Percentiles rank a stretch among this genome's conserved stretches.
Conservation (phyloP, 148 eudicot species). For the Beta vulgaris region DNA sequence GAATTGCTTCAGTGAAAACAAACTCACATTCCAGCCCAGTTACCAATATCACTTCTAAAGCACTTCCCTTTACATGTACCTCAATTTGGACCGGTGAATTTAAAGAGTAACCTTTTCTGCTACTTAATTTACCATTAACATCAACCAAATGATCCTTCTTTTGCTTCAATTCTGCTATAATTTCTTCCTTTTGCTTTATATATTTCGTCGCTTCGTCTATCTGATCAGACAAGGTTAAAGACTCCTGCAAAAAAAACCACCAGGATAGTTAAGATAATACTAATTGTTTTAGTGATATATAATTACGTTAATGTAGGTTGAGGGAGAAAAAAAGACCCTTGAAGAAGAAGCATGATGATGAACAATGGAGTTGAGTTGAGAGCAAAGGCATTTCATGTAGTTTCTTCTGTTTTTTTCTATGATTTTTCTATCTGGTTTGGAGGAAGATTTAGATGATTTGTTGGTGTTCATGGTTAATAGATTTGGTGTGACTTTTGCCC, state of each 20-base stretch:
- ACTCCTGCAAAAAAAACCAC: slow-evolving; percentile 36
- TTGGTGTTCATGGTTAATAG: not conserved
- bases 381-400: slow-evolving; percentile 45
- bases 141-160: slow-evolving; percentile 26
- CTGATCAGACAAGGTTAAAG: slow-evolving; percentile 45
- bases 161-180: slow-evolving; percentile 40
- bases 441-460: not conserved
- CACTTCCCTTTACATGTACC: slow-evolving; percentile 37
- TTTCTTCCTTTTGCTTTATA: slow-evolving; percentile 41
- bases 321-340: not conserved
- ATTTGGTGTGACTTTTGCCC: too few species aligned
- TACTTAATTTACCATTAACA: not conserved
- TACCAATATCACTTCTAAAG: slow-evolving; percentile 39
- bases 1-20: slow-evolving; percentile 46
- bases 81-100: slow-evolving; percentile 44
- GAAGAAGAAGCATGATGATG: slow-evolving; percentile 33
- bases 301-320: too few species aligned
- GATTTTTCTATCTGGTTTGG: slow-evolving; percentile 43
- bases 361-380: slow-evolving; percentile 46
- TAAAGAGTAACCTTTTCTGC: not conserved
- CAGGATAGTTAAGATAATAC: too few species aligned
- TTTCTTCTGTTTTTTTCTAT: slow-evolving; percentile 58
- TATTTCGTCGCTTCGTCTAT: slow-evolving; percentile 55
- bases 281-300: too few species aligned
- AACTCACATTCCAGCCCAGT: slow-evolving; percentile 50